Evolutionary conservation across 768 basidiomycete genomes (phyloP).

Genomic region (Phaeotremella skinneri): DNA sequence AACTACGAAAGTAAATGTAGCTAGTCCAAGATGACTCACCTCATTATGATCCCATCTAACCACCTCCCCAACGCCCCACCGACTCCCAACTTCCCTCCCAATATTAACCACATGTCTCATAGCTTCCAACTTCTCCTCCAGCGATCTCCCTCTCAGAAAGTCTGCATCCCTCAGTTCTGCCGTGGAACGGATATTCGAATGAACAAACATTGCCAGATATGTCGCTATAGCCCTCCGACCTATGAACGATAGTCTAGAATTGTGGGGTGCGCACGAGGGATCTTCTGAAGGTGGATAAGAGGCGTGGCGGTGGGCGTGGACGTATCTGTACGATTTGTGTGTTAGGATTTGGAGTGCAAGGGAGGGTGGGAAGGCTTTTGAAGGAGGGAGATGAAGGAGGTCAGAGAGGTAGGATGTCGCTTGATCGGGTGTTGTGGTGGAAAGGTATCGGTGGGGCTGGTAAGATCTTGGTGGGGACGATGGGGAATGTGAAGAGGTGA

Average conservation of each 20-base stretch:
- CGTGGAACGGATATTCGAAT: conserved; percentile 18
- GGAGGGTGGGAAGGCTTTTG: conserved; percentile 38
- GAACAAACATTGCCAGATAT: conserved; percentile 46
- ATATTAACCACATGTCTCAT: conserved; percentile 43
- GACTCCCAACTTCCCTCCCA: conserved; percentile 39
- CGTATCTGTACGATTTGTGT: conserved; percentile 49
- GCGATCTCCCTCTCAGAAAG: conserved; percentile 29
- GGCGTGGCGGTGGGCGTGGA: conserved; percentile 36
- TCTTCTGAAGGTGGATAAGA: neutral
- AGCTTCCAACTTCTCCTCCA: conserved; percentile 40
- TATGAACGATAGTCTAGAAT: conserved; percentile 43
- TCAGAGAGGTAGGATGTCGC: conserved; percentile 41
- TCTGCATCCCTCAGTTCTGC: conserved; percentile 17
- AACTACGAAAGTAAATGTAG: no score
- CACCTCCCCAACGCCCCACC: conserved; percentile 41
- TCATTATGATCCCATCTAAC: conserved; percentile 26
- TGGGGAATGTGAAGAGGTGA: neutral
- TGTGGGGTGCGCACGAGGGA: conserved; percentile 33
- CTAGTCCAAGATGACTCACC: conserved; percentile 18
- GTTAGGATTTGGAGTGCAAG: conserved; percentile 49
- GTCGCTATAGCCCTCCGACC: conserved; percentile 43
- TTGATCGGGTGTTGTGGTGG: conserved; percentile 7
- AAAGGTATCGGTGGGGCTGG: neutral
- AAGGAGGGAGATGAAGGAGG: conserved; percentile 38
- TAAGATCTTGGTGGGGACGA: neutral